A percentile compares a stretch with the other conserved stretches of the same genome.
These are phyloP conservation scores for Saccharomycopsis hybrid DNA, from an alignment of 1,139 yeast species.

Conservation along the genomic window DNA sequence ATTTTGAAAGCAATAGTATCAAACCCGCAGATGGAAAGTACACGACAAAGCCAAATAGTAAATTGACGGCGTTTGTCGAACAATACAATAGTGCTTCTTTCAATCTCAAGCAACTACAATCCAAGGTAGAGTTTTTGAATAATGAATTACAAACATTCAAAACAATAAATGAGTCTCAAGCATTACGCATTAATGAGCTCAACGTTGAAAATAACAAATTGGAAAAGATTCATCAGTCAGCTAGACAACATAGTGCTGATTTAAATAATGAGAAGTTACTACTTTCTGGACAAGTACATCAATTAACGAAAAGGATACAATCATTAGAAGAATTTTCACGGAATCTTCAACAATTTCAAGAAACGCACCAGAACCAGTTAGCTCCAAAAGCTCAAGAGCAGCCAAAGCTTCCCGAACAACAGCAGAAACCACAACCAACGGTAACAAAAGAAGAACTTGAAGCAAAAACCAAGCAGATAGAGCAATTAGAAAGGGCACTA, in stretches of 20 bases:
- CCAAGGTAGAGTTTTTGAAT: background rate
- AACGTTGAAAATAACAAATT: background rate
- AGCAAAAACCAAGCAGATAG: background rate
- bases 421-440: background rate
- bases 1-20: background rate
- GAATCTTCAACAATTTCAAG: background rate
- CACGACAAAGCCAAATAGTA: no score
- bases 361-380: background rate
- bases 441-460: background rate
- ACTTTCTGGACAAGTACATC: background rate
- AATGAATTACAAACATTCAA: background rate
- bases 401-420: background rate
- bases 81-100: background rate
- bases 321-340: background rate
- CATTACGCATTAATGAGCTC: background rate
- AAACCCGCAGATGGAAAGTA: no score
- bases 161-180: background rate
- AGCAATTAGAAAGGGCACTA: no score
- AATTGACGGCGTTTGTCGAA: background rate
- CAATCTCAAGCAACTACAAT: background rate
- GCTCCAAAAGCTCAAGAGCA: no score
- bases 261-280: background rate
- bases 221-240: background rate
- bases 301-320: background rate
- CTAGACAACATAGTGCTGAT: background rate